These are phyloP conservation scores for Botrytis fragariae DNA, from an alignment of 2,329 filamentous ascomycete species.

Conservation along the genomic window DNA sequence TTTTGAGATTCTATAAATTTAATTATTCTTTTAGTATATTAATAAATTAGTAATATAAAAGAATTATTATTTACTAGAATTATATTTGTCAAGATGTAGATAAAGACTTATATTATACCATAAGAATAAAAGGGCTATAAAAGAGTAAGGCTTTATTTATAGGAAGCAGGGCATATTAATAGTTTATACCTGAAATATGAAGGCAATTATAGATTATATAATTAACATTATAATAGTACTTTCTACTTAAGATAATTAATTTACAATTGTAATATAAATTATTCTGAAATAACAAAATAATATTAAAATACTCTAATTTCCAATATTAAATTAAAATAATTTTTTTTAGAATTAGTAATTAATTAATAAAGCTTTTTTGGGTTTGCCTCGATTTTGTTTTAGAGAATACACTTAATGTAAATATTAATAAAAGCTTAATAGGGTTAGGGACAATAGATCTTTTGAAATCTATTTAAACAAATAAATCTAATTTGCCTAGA, in stretches of 20 bases:
- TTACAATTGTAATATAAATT: background rate
- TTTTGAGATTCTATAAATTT: too few species aligned
- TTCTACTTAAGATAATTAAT: rapidly evolving
- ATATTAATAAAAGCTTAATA: too few species aligned
- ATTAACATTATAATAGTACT: background rate
- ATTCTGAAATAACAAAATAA: background rate
- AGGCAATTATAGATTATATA: background rate
- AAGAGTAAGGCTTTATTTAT: background rate
- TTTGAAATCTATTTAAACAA: background rate
- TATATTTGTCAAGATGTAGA: background rate
- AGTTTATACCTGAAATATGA: background rate
- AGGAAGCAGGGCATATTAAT: background rate
- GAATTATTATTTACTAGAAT: too few species aligned
- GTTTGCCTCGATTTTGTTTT: too few species aligned
- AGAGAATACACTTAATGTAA: too few species aligned
- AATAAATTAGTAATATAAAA: too few species aligned
- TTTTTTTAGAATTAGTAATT: background rate
- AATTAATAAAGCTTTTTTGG: background rate
- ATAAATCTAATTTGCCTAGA: background rate
- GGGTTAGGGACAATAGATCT: background rate
- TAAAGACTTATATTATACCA: background rate
- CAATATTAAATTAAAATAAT: background rate
- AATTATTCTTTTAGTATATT: too few species aligned
- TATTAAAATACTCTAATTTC: background rate
- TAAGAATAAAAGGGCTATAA: background rate